Conservation (phyloP, 208 protist genomes). For the Leishmania lainsoni region DNA sequence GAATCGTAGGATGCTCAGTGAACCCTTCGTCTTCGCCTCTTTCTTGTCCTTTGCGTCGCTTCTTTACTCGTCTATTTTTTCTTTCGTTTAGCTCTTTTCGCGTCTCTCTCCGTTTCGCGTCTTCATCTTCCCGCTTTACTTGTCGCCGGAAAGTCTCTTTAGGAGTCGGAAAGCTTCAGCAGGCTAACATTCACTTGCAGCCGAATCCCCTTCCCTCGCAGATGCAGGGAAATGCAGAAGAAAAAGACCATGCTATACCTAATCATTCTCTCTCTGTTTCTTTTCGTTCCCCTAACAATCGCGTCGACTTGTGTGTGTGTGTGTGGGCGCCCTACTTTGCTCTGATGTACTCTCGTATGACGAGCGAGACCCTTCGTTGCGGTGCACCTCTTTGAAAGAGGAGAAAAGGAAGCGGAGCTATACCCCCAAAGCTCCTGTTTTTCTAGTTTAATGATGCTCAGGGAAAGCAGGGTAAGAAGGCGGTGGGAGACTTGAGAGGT, state of each 20-base stretch:
- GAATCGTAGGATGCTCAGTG: background rate
- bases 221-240: background rate
- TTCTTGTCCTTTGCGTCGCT: background rate
- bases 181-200: background rate
- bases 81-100: slow-evolving; percentile 13
- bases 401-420: background rate
- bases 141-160: background rate
- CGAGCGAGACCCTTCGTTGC: slow-evolving; percentile 9
- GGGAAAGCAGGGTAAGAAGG: background rate
- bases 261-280: background rate
- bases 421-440: background rate
- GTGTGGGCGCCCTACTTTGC: background rate
- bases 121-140: background rate
- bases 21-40: background rate
- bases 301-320: background rate
- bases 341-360: slow-evolving; percentile 2
- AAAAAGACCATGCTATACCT: background rate
- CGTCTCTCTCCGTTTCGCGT: background rate
- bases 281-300: background rate
- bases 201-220: background rate
- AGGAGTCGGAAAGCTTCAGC: background rate
- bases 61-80: background rate
- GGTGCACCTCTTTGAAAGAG: slow-evolving; percentile 1
- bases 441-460: background rate
- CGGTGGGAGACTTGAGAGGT: background rate